Conservation (phyloP, 2,329 filamentous ascomycete species). For the Dryadomyces quercus-mongolicae region DNA sequence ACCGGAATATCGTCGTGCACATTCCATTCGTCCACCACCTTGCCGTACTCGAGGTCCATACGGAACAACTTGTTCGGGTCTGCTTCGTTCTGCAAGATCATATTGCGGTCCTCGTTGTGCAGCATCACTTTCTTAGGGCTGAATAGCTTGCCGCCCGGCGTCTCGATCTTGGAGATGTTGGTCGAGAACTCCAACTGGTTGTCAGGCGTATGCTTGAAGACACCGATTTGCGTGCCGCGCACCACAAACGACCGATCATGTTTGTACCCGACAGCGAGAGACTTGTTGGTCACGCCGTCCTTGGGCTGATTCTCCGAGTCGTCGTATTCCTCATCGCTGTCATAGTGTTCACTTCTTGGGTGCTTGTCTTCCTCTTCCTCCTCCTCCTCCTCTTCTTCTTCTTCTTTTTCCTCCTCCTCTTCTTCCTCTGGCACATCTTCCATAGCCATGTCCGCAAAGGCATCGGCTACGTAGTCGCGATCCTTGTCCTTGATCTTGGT, state of each 20-base stretch:
- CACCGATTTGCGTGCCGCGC: conserved; percentile 92
- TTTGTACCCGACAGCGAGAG: conserved; percentile 91
- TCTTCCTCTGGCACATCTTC: conserved; percentile 54
- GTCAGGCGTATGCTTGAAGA: conserved; percentile 91
- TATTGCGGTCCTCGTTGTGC: conserved; percentile 77
- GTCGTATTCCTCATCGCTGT: conserved; percentile 57
- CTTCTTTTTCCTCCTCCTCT: conserved; percentile 20
- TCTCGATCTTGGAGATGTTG: conserved; percentile 92
- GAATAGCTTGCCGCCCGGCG: conserved; percentile 75
- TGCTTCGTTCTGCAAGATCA: conserved; percentile 73
- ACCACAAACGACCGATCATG: conserved; percentile 96
- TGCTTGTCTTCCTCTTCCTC: conserved; percentile 46
- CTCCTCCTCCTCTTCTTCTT: conserved; percentile 37
- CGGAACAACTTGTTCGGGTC: conserved; percentile 88
- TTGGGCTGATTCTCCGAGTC: conserved; percentile 60
- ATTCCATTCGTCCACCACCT: conserved; percentile 98
- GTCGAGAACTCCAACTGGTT: conserved; percentile 93
- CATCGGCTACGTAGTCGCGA: conserved; percentile 85
- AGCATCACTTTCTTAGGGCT: conserved; percentile 96
- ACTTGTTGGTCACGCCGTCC: conserved; percentile 76
- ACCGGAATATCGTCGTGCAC: conserved; percentile 93
- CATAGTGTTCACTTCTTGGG: conserved; percentile 42
- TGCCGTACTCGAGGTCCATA: conserved; percentile 97
- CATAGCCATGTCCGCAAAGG: conserved; percentile 90
- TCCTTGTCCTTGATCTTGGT: conserved; percentile 84